Evolutionary conservation across 2,329 filamentous ascomycete genomes (phyloP).

Genomic region (Polychaeton citri): DNA sequence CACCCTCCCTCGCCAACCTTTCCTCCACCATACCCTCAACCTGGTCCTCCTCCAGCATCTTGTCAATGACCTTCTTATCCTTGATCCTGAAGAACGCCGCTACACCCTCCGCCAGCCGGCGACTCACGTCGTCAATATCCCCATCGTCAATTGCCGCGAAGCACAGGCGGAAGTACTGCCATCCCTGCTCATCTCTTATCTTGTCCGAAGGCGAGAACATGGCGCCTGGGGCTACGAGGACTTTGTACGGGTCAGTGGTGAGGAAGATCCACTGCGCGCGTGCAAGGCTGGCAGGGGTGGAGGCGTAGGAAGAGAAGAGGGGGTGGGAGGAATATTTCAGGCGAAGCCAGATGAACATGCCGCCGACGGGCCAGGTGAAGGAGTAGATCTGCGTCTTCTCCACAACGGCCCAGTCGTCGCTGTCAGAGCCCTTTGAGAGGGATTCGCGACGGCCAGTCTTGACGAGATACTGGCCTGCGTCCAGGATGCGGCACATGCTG

Average conservation of each 20-base stretch:
- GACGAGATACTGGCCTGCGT: constrained; percentile 52
- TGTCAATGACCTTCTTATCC: constrained; percentile 51
- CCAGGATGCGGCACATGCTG: constrained; percentile 60
- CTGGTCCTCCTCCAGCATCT: constrained; percentile 40
- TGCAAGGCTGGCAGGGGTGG: constrained; percentile 26
- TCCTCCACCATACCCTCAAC: no score
- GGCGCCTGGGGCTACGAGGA: constrained; percentile 55
- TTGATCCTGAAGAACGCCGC: constrained; percentile 67
- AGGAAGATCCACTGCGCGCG: constrained; percentile 58
- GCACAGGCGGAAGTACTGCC: constrained; percentile 64
- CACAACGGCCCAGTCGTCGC: constrained; percentile 59
- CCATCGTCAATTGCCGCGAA: constrained; percentile 74
- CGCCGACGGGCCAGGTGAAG: constrained; percentile 68
- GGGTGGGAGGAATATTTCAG: constrained; percentile 62
- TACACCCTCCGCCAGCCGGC: constrained; percentile 54
- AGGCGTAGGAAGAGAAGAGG: constrained; percentile 42
- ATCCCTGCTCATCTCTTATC: constrained; percentile 46
- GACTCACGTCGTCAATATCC: constrained; percentile 48
- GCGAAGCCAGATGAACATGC: constrained; percentile 84
- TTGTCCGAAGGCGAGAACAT: constrained; percentile 60
- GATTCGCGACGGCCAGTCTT: constrained; percentile 41
- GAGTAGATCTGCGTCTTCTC: constrained; percentile 61
- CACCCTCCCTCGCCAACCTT: no score
- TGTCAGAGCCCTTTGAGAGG: constrained; percentile 17
- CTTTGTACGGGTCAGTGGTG: constrained; percentile 54